Evolutionary conservation across 2,329 filamentous ascomycete species (phyloP).

Genomic region (Emergomyces pasteurianus): DNA sequence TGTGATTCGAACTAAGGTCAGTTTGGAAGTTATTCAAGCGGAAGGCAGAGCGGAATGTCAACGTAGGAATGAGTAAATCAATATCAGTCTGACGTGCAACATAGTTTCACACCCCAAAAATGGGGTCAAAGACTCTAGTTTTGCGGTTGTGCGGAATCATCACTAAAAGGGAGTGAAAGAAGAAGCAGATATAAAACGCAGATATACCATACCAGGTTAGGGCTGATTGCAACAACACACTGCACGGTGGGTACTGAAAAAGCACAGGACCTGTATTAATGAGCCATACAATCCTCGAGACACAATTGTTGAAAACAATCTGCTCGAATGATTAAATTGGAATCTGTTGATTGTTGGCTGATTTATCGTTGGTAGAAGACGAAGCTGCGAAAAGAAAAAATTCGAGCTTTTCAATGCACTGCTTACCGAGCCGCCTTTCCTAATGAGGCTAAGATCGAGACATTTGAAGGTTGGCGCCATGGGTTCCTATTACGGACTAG

Average conservation of each 20-base stretch:
- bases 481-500: too few relatives aligned
- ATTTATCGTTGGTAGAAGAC: slow-evolving; percentile 12
- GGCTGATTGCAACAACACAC: neutral
- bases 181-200: slow-evolving; percentile 2
- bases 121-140: slow-evolving; percentile 97
- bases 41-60: slow-evolving; percentile 2
- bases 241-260: neutral
- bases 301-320: neutral
- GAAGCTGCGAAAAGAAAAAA: slow-evolving; percentile 13
- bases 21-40: neutral
- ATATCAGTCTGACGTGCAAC: slow-evolving; percentile 90
- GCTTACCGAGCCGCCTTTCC: slow-evolving; percentile 17
- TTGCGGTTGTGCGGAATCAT: slow-evolving; percentile 71
- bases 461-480: too few relatives aligned
- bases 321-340: neutral
- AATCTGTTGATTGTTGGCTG: slow-evolving; percentile 9
- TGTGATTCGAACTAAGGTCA: slow-evolving; percentile 3
- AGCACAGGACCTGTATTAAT: neutral
- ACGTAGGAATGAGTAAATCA: neutral
- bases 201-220: slow-evolving; percentile 20
- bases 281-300: neutral
- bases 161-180: slow-evolving; percentile 38
- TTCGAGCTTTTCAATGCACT: slow-evolving; percentile 23
- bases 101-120: slow-evolving; percentile 65
- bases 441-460: slow-evolving; percentile 5